These are phyloP conservation scores for Ogataea trehaloabstinens DNA, from an alignment of 805 yeast species.

Conservation along the genomic window DNA sequence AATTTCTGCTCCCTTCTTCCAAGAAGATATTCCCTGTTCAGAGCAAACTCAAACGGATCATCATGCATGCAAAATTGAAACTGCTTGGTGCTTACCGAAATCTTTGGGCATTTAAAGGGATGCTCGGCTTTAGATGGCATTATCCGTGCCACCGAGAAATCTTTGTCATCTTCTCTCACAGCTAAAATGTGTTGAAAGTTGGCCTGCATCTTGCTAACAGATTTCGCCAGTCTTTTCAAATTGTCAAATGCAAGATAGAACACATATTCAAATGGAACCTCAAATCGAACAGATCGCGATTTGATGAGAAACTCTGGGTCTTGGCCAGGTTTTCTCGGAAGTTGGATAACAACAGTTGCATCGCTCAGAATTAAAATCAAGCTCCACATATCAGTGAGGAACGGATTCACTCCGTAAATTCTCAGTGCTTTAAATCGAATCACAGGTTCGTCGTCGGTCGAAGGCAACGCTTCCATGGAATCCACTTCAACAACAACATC, in stretches of 20 bases:
- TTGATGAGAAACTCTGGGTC: constrained; percentile 14
- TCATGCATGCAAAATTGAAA: constrained; percentile 72
- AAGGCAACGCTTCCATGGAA: constrained; percentile 24
- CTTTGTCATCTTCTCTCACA: constrained; percentile 20
- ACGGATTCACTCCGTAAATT: constrained; percentile 29
- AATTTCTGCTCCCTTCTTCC: constrained; percentile 65
- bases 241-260: constrained; percentile 80
- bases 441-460: constrained; percentile 9
- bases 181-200: constrained; percentile 26
- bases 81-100: constrained; percentile 53
- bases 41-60: constrained; percentile 83
- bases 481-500: constrained; percentile 30
- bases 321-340: constrained; percentile 1
- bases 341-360: constrained; percentile 13
- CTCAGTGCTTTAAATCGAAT: constrained; percentile 25
- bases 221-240: constrained; percentile 68
- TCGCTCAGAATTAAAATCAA: constrained; percentile 21
- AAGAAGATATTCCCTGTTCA: constrained; percentile 60
- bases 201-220: constrained; percentile 53
- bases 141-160: constrained; percentile 31
- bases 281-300: constrained; percentile 29
- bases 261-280: constrained; percentile 71
- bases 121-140: constrained; percentile 35
- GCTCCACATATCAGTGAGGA: constrained; percentile 26
- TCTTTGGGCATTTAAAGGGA: constrained; percentile 50